Percentiles rank a stretch among this genome's conserved stretches.
Evolutionary conservation across 1,139 yeast species (phyloP).

Genomic region (Candida albicans): DNA sequence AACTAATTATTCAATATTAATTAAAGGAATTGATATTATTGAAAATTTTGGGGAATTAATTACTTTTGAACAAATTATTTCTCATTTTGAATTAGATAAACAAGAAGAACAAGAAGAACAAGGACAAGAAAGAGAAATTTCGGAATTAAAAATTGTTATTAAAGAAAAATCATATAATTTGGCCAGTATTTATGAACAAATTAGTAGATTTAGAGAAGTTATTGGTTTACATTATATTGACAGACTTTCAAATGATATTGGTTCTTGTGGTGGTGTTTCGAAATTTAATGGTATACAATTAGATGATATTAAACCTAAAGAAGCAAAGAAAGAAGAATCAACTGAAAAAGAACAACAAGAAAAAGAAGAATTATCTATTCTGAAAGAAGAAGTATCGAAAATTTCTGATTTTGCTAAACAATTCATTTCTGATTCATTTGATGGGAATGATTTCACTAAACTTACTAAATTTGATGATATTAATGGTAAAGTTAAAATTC

Average conservation of each 20-base stretch:
- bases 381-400: conserved; percentile 22
- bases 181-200: conserved; percentile 40
- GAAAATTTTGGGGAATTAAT: conserved; percentile 34
- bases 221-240: conserved; percentile 47
- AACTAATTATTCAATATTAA: conserved; percentile 57
- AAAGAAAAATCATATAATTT: conserved; percentile 41
- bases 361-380: conserved; percentile 15
- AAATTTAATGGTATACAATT: conserved; percentile 33
- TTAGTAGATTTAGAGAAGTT: conserved; percentile 43
- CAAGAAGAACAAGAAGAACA: too few species aligned
- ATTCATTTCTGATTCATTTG: conserved; percentile 11
- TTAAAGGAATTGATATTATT: conserved; percentile 36
- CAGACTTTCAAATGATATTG: conserved; percentile 25
- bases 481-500: conserved; percentile 28
- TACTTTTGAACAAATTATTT: conserved; percentile 32
- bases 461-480: conserved; percentile 22
- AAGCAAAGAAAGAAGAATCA: conserved; percentile 11
- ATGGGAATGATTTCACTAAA: conserved; percentile 10
- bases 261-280: conserved; percentile 27
- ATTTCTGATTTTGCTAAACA: conserved; percentile 18
- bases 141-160: conserved; percentile 23
- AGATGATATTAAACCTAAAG: conserved; percentile 19
- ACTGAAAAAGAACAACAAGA: conserved; percentile 12
- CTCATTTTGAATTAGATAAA: conserved; percentile 22
- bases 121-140: too few species aligned